Evolutionary conservation across 371 early-diverging fungal species (phyloP), one percentile per base, ranked within the genome.

Genomic region (Mucor sp.): DNA sequence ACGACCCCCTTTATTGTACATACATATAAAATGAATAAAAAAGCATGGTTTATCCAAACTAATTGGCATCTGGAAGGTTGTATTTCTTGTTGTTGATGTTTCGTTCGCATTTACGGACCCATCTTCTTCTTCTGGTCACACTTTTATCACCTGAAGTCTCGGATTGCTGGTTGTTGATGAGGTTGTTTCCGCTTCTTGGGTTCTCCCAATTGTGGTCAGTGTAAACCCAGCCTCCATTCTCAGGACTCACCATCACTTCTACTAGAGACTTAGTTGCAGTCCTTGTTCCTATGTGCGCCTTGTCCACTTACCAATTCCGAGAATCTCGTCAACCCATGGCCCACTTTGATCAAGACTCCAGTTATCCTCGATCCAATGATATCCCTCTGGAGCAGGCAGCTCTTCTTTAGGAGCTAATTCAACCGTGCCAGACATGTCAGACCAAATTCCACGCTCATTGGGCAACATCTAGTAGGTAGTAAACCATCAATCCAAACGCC

Each of bases 261-360:
- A 65, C n/a, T 60, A 21, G 19, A 23, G 9, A 2, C 14, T 23
- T 43, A 59, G 6, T 14, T 43, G n/a, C 12, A 57, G 25, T n/a
- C 6, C 30, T 57, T 57, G 14, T 14, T 12, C 5, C 0, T 25
- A 5, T 55, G 5, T 32, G 30, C 8, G 7, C 1, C 1, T 1
- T 30, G 2, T 6, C 17, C 4, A 25, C 68, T 70, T 76, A 83
- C 83, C 83, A 43, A 80, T 60, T 2, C 72, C 71, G 4, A 83
- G 62, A 8, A 47, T 41, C 37, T 83, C 81, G 63, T 83, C 78
- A 27, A 74, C 68, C 84, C 84, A 83, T 12, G 84, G 80, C 1
- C 81, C 81, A 12, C 70, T 72, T 12, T 58, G 65, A 64, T 83
- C 84, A 6, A 83, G 62, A 32, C 47, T 64, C 84, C 84, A 83